Conservation (phyloP, 164 flowering plant species). For the Sedum album region DNA sequence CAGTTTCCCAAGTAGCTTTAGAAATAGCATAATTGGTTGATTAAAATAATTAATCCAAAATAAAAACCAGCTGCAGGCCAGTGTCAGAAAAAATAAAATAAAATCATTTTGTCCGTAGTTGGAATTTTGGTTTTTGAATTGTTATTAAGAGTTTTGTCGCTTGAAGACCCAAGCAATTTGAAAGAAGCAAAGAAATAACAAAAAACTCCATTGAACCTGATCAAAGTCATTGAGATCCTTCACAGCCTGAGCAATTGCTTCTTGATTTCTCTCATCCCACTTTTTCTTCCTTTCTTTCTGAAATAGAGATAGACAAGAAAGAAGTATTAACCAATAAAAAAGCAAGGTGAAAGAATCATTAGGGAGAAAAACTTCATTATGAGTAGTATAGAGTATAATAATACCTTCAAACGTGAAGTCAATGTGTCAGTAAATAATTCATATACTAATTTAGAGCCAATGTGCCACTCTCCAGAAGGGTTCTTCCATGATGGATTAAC, state of each 20-base stretch:
- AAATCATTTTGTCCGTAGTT: no score
- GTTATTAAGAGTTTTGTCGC: no score
- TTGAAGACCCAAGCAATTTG: no score
- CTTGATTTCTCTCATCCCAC: conserved; percentile 93
- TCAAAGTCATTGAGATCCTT: conserved; percentile 75
- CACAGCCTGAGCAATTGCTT: conserved; percentile 76
- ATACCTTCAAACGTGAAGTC: conserved; percentile 84
- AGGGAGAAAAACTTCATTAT: background rate
- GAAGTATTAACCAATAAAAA: background rate
- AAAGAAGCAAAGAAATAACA: no score
- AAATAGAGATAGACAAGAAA: background rate
- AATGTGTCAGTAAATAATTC: conserved; percentile 74
- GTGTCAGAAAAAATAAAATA: no score
- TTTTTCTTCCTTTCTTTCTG: conserved; percentile 87
- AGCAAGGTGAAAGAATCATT: background rate
- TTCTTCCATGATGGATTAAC: conserved; percentile 82
- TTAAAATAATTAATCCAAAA: no score
- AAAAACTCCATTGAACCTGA: conserved; percentile 50
- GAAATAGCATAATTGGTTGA: no score
- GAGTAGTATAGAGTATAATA: background rate
- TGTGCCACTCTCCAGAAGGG: conserved; percentile 94
- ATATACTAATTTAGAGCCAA: conserved; percentile 77
- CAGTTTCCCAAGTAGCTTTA: no score
- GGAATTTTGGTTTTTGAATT: no score
- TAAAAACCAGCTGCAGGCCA: no score